These are phyloP conservation scores for Trichodelitschia bisporula DNA, from an alignment of 495 filamentous ascomycete genomes.

Conservation along the genomic window DNA sequence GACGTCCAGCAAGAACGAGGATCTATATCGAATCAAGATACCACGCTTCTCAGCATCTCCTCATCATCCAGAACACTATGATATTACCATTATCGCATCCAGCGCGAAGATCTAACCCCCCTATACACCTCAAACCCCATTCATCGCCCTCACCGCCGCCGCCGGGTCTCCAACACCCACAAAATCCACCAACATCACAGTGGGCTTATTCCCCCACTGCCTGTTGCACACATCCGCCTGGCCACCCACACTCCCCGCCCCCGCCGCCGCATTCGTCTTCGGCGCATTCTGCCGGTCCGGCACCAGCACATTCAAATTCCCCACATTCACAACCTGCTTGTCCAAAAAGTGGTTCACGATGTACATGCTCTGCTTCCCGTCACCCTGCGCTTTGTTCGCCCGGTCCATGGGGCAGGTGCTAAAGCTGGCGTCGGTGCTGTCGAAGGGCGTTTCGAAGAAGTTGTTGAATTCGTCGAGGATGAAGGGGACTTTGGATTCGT, in stretches of 20 bases:
- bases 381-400: conserved; percentile 25
- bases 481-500: conserved; percentile 48
- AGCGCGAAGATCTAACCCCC: too few species aligned
- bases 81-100: too few species aligned
- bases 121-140: too few species aligned
- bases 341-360: conserved; percentile 54
- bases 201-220: conserved; percentile 19
- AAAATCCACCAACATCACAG: conserved; percentile 14
- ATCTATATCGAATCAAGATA: too few species aligned
- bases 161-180: conserved; percentile 17
- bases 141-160: too few species aligned
- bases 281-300: conserved; percentile 44
- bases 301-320: conserved; percentile 64
- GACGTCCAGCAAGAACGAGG: too few species aligned
- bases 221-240: conserved; percentile 43
- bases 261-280: conserved; percentile 40
- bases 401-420: conserved; percentile 31
- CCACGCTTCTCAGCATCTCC: too few species aligned
- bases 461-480: conserved; percentile 41
- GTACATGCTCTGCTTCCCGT: conserved; percentile 41
- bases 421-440: conserved; percentile 30
- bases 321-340: too few species aligned
- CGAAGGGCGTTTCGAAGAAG: conserved; percentile 43
- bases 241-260: conserved; percentile 42
- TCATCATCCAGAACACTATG: too few species aligned